These are phyloP conservation scores for Boletus reticuloceps DNA, from an alignment of 768 basidiomycete species.

Conservation along the genomic window DNA sequence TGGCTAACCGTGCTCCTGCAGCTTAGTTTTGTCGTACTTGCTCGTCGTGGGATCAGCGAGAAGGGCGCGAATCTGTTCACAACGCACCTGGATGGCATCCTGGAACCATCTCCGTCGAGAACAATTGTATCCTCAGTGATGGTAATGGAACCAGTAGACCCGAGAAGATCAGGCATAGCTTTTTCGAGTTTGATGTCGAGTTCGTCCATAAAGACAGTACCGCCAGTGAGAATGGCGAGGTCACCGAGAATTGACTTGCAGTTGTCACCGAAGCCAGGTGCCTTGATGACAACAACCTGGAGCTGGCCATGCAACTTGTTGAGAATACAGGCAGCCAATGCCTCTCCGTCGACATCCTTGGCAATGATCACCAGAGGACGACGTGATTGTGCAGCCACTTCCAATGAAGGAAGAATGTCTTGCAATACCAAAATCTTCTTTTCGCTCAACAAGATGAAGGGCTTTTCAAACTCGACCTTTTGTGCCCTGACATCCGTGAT, in stretches of 20 bases:
- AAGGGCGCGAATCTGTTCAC: constrained; percentile 90
- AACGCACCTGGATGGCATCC: constrained; percentile 85
- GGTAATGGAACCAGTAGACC: constrained; percentile 86
- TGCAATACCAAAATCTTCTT: constrained; percentile 97
- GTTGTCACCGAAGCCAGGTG: constrained; percentile 98
- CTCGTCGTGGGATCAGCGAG: constrained; percentile 80
- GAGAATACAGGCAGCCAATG: constrained; percentile 94
- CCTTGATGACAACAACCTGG: constrained; percentile 91
- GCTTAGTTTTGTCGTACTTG: constrained; percentile 92
- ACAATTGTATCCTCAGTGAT: constrained; percentile 86
- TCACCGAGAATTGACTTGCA: constrained; percentile 98
- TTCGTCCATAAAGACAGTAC: constrained; percentile 95
- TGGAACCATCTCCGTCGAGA: constrained; percentile 90
- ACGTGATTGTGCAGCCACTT: constrained; percentile 73
- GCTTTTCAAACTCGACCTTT: constrained; percentile 97
- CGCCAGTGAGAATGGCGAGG: constrained; percentile 94
- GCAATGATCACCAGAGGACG: constrained; percentile 96
- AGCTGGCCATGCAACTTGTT: constrained; percentile 99
- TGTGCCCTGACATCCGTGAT: constrained; percentile 97
- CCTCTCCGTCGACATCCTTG: constrained; percentile 97
- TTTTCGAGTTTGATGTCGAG: constrained; percentile 76
- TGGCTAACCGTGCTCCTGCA: constrained; percentile 92
- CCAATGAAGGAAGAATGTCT: constrained; percentile 92
- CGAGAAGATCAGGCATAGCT: constrained; percentile 76
- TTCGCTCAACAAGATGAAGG: constrained; percentile 88